Evolutionary conservation across 2,329 filamentous ascomycete species (phyloP).

Genomic region (Onygenales sp.): DNA sequence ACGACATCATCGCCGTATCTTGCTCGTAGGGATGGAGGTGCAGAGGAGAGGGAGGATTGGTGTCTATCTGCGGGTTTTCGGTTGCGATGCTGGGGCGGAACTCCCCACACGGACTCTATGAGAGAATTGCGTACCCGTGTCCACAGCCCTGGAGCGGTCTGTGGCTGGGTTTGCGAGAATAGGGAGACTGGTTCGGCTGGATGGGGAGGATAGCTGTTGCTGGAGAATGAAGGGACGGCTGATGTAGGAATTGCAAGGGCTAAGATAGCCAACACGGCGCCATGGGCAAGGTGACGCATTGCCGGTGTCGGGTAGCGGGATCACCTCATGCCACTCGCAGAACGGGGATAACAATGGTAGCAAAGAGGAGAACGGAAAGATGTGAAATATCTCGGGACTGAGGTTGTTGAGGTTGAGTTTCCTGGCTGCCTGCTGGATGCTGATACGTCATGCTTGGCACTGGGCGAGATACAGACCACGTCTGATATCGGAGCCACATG

Average conservation of each 20-base stretch:
- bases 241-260: conserved; percentile 24
- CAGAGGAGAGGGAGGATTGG: conserved; percentile 12
- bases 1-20: conserved; percentile 76
- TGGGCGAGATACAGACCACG: too few relatives aligned
- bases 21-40: conserved; percentile 32
- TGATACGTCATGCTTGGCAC: too few relatives aligned
- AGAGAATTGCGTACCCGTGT: conserved; percentile 31
- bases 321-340: too few relatives aligned
- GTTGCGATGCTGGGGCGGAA: conserved; percentile 20
- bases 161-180: conserved; percentile 18
- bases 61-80: conserved; percentile 10
- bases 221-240: conserved; percentile 1
- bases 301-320: background rate
- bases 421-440: too few relatives aligned
- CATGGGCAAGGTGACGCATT: background rate
- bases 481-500: too few relatives aligned
- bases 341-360: too few relatives aligned
- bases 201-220: conserved; percentile 18
- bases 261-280: conserved; percentile 1
- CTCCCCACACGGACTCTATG: conserved; percentile 35
- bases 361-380: too few relatives aligned
- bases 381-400: too few relatives aligned
- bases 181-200: conserved; percentile 22
- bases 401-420: too few relatives aligned
- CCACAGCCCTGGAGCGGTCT: conserved; percentile 24